A percentile compares a stretch with the other conserved stretches of the same genome.
Conservation (phyloP, 768 basidiomycete genomes). For the Leccinum uliginosum region DNA sequence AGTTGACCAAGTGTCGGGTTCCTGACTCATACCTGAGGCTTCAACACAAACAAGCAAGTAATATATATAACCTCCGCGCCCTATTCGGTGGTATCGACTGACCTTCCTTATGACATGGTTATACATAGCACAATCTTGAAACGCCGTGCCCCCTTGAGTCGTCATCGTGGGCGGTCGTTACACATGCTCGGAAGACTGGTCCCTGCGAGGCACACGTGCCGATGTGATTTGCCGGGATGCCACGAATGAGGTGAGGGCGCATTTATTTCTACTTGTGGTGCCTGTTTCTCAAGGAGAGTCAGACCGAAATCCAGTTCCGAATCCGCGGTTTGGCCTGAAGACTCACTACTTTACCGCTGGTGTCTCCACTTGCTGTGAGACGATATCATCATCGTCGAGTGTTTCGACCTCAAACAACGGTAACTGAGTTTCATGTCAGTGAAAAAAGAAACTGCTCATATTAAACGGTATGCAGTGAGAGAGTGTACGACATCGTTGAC, state of each 20-base stretch:
- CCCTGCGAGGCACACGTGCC: no score
- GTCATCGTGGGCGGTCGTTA: no score
- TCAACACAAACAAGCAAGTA: no score
- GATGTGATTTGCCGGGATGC: no score
- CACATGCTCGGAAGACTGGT: no score
- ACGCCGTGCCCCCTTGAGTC: no score
- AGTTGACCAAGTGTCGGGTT: no score
- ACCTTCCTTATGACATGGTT: no score
- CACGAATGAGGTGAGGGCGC: constrained; percentile 30
- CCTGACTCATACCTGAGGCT: no score
- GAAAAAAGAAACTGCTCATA: not conserved
- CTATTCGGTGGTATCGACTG: no score
- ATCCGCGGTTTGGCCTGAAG: not conserved
- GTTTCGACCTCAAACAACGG: not conserved
- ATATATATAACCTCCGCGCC: no score
- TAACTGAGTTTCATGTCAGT: not conserved
- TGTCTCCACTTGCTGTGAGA: not conserved
- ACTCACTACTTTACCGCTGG: not conserved
- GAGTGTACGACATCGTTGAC: not conserved
- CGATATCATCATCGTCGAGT: not conserved
- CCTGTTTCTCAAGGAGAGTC: not conserved
- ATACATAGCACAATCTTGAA: no score
- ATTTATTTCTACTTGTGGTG: not conserved
- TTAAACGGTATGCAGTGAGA: not conserved
- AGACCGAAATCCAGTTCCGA: not conserved